Evolutionary conservation across 176 grass and related monocot species (phyloP).

Genomic region (Stipa capillata): DNA sequence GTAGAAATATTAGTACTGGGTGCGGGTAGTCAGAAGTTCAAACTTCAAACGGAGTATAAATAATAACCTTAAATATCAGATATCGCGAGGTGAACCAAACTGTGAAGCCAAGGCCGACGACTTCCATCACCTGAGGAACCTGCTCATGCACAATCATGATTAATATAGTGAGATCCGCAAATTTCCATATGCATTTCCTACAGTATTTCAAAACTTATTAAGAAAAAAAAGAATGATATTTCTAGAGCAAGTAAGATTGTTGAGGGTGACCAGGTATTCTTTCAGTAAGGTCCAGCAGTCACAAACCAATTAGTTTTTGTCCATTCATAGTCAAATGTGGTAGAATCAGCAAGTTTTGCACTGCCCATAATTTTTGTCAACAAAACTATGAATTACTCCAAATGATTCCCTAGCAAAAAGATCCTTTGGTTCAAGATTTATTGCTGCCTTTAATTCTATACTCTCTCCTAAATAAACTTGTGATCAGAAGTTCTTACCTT

Average conservation of each 20-base stretch:
- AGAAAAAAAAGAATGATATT: background rate
- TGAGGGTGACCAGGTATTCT: background rate
- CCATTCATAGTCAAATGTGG: background rate
- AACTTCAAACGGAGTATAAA: background rate
- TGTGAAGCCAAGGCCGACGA: slow-evolving; percentile 80
- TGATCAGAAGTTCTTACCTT: background rate
- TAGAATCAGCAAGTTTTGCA: background rate
- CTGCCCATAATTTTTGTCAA: background rate
- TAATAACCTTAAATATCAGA: slow-evolving; percentile 77
- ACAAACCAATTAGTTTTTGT: background rate
- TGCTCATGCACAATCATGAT: slow-evolving; percentile 2
- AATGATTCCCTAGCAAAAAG: background rate
- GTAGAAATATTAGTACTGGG: background rate
- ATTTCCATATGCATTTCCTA: background rate
- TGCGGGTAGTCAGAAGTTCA: background rate
- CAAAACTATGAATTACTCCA: background rate
- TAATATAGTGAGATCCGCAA: background rate
- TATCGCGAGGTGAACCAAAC: slow-evolving; percentile 83
- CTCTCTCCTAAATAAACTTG: background rate
- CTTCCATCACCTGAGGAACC: slow-evolving; percentile 89
- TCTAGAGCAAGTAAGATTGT: background rate
- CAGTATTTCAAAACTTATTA: background rate
- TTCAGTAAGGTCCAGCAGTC: background rate
- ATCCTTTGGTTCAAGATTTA: background rate
- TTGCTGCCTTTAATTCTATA: background rate